Base-by-base conservation (phyloP, 2,329 filamentous ascomycete species). In the Lachnellula occidentalis region DNA sequence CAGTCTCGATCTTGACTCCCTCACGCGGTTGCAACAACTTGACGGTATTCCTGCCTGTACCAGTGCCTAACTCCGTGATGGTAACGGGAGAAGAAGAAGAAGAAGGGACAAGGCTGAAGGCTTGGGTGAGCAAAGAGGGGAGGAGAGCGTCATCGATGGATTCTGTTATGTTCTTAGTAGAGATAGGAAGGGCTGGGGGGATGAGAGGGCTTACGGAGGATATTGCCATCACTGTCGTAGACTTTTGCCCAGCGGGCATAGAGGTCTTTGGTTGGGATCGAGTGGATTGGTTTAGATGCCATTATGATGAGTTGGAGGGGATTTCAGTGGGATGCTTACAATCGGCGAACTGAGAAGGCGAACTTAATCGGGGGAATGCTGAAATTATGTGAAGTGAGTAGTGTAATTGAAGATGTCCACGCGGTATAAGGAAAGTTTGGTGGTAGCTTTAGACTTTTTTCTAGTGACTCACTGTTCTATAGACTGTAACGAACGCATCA, bases 151-250 rank as follows among this genome's bases (percentile, higher is more conserved):
- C 78, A 65, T 88, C 85, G 17, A 86, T 74, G 1, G 77, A 75
- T 70, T 87, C 37, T 41, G 37, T 41, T 5, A 4, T 9, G 37
- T 8, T 31, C 8, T 31, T 11, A 31, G 8, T 31, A 31, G 27
- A 31, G 27, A 31, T 31, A 15, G 9, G 37, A 19, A 41, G 17
- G 17, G 37, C 1, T 41, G 14, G 37, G 15, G 37, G 17, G 12
- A 14, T 11, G 36, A 41, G 27, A 31, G 27, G 5, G 37, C 14
- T 41, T 15, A 41, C 37, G 83, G 1, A 88, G 74, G 66, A 86
- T 83, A 65, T 87, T 87, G 34, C 79, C 80, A 59, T 87, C 83
- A 34, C 74, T 79, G 68, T 87, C 83, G 70, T 87, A 87, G 43
- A 83, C 65, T 45, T 62, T 58, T 27, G 76, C 73, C 77, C 77